Base-by-base conservation (phyloP, 2,329 filamentous ascomycete species). In the Venturia carpophila region DNA sequence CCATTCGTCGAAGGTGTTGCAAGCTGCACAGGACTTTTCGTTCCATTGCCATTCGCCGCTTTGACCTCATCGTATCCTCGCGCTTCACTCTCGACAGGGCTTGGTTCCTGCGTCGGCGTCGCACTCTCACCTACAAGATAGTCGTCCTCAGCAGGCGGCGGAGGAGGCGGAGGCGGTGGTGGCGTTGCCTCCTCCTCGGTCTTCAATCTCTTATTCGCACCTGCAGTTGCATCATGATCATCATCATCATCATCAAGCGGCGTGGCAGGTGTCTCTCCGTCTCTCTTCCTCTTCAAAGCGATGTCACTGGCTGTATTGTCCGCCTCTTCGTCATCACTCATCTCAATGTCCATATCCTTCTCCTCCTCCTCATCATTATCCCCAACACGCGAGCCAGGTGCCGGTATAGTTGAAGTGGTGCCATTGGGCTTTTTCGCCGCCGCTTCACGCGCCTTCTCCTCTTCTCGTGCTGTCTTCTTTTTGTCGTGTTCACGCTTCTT, bases 21-120 rank as follows among this genome's bases (percentile, higher is more conserved):
- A 86, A 69, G 88, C 89, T 0, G 77, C 97, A 69, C 85, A 94
- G 73, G 75, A 76, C n/a, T 79, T 97, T 68, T 97, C 94, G 94
- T 76, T 87, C 45, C 86, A 84, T 3, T 97, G 24, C n/a, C 42
- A 39, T 34, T 55, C 11, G n/a, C 4, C 10, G n/a, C 42, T 15
- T 58, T 52, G 24, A 27, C 52, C 43, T 64, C n/a, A 2, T 24
- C 37, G 34, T 39, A 61, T 11, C 15, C 37, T 37, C 52, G 62
- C 34, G 10, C 19, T 21, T 47, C 64, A 24, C 58, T 52, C 10
- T 58, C 58, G 6, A 30, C 60, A 13, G 64, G 64, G 10, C 42
- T 61, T 15, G 56, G 64, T 58, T 49, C 72, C 37, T 69, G 68
- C 1, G 73, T 75, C 1, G 74, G 74, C 39, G 75, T 61, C 41